Percentiles rank a stretch among this genome's conserved stretches.
Conservation (phyloP, 176 grass and related monocot genomes). For the Carex parvula region DNA sequence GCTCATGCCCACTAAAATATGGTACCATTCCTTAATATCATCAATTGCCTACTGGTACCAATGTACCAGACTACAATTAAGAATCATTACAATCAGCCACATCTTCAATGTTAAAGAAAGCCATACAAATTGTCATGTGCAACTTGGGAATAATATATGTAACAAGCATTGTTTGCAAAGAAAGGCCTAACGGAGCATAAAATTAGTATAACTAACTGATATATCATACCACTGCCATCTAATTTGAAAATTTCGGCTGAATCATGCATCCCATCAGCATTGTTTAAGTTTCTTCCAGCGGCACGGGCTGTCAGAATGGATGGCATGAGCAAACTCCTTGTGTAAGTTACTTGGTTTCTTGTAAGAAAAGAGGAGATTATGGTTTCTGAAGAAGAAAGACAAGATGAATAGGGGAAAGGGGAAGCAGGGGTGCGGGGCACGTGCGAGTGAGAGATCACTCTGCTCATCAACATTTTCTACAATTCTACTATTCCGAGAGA, state of each 20-base stretch:
- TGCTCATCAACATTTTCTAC: not conserved
- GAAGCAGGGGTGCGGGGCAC: conserved; percentile 39
- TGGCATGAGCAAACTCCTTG: not conserved
- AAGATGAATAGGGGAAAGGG: conserved; percentile 28
- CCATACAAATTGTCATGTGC: not conserved
- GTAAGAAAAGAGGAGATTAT: conserved; percentile 8
- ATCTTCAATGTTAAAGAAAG: not conserved
- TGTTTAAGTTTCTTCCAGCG: not conserved
- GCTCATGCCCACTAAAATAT: not conserved
- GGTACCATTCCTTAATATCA: not conserved
- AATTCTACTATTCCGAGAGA: not conserved
- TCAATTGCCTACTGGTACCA: not conserved
- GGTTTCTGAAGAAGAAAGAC: conserved; percentile 13
- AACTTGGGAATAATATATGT: not conserved
- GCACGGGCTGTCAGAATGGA: not conserved
- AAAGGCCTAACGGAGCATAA: no score
- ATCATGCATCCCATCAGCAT: conserved; percentile 25
- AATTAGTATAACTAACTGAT: not conserved
- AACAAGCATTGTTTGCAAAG: no score
- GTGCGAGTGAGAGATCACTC: conserved; percentile 40
- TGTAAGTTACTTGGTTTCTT: not conserved
- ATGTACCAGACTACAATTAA: not conserved
- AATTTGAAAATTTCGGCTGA: conserved; percentile 12
- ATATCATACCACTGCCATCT: not conserved
- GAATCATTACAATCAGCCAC: not conserved